A percentile compares a stretch with the other conserved stretches of the same genome.
These are phyloP conservation scores for Moringa oleifera DNA, from an alignment of 345 rosid genomes.

Conservation along the genomic window DNA sequence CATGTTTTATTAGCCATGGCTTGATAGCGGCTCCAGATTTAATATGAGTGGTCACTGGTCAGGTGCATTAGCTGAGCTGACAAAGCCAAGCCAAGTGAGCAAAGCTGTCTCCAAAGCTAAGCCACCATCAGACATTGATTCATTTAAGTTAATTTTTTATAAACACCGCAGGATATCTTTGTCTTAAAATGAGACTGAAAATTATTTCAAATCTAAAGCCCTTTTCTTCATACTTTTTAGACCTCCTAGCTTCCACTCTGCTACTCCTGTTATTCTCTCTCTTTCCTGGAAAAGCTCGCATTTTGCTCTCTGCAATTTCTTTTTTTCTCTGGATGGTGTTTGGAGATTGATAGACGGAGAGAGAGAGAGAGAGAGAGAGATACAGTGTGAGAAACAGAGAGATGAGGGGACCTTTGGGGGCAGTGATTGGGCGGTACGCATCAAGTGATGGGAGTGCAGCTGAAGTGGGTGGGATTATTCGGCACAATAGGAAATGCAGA, in stretches of 20 bases:
- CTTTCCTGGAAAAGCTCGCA: neutral
- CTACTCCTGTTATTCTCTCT: neutral
- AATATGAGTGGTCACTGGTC: too few relatives aligned
- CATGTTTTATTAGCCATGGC: too few relatives aligned
- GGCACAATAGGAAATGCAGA: constrained; percentile 88
- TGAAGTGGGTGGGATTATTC: constrained; percentile 80
- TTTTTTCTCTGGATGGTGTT: neutral
- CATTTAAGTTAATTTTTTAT: neutral
- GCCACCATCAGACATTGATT: neutral
- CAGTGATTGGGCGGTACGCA: constrained; percentile 86
- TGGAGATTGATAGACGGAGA: neutral
- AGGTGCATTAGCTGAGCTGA: neutral
- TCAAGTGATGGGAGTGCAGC: constrained; percentile 81
- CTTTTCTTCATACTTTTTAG: neutral
- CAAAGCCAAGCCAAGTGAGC: neutral
- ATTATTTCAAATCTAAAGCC: constrained; percentile 20
- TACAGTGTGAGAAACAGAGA: constrained; percentile 1
- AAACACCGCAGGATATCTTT: constrained; percentile 2
- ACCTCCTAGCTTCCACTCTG: constrained; percentile 19
- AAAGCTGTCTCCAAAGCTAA: neutral
- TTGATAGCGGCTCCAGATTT: too few relatives aligned
- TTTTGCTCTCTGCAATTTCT: neutral
- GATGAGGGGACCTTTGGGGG: constrained; percentile 76
- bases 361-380: neutral
- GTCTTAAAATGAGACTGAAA: constrained; percentile 12